Evolutionary conservation across 108 stramenopile genomes (phyloP), one percentile per base, ranked within the genome.

Genomic region (Pelagomonas calceolata): DNA sequence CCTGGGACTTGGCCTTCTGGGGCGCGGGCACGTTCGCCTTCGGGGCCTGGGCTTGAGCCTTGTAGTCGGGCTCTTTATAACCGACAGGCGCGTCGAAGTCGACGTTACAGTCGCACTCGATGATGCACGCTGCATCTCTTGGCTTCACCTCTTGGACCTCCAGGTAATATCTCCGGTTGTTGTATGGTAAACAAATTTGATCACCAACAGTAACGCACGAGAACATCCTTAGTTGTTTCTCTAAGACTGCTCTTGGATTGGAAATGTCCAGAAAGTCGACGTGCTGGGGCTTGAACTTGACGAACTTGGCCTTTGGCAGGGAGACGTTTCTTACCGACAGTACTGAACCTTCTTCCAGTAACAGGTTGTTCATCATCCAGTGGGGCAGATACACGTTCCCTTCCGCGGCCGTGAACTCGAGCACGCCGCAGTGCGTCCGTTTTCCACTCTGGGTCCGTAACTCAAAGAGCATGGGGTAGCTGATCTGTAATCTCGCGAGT

Each of bases 401-500:
- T 79, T 98, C 97, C 66, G 93, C 90, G 12, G 99, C 96, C n/a
- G 95, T 95, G 82, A 99, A 99, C 83, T 99, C 99, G 37, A 98
- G 78, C 29, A 98, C 97, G 46, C 97, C 97, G 65, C 90, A 92
- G 75, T 99, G 98, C 16, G 97, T 96, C 35, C 73, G 73, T 3
- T 85, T 93, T 34, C 89, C 51, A 17, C 80, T 79, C 60, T 70
- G 46, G 34, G 64, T 70, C 66, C 81, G 76, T 46, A 93, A 80
- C 65, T 87, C 86, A 69, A 95, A 95, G 18, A 93, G 83, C 94
- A 95, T 93, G 73, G 94, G 94, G 82, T 95, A 95, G 75, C 91
- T 90, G 29, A 93, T 90, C 70, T 91, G 87, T 33, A 93, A 81
- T 44, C 92, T 85, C n/a, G 95, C 95, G 65, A 99, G 81, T 34